Conservation (phyloP, 768 basidiomycete genomes). For the Pleurotus giganteus region DNA sequence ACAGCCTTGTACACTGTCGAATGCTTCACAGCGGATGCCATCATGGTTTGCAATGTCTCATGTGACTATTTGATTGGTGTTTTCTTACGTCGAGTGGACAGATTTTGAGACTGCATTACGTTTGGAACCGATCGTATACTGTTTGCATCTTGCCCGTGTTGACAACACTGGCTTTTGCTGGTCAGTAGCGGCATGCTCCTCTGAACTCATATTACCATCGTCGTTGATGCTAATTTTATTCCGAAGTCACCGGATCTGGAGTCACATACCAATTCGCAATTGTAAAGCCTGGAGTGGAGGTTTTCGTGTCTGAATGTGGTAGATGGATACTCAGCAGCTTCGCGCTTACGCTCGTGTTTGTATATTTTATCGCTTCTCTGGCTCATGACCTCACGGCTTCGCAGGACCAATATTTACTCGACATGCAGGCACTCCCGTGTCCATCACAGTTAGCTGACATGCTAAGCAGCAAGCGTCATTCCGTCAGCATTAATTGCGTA, state of each 20-base stretch:
- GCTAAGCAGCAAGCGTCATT: no score
- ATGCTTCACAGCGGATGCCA: constrained; percentile 12
- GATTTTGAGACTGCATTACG: constrained; percentile 40
- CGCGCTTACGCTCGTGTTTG: constrained; percentile 14
- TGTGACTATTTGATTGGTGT: neutral
- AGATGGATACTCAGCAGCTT: constrained; percentile 16
- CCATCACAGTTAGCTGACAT: neutral
- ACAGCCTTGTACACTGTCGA: constrained; percentile 10
- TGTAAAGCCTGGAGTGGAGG: constrained; percentile 3
- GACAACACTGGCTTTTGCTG: constrained; percentile 6
- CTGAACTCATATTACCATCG: neutral
- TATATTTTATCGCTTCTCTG: neutral
- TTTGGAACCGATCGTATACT: constrained; percentile 8
- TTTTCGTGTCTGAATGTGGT: constrained; percentile 11
- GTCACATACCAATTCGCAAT: constrained; percentile 15
- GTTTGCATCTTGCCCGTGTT: constrained; percentile 13
- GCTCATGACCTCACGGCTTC: no score
- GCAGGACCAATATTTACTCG: neutral
- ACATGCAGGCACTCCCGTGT: neutral
- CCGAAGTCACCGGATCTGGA: constrained; percentile 12
- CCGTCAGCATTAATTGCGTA: neutral
- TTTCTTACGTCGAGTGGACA: constrained; percentile 33
- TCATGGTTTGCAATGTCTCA: constrained; percentile 11
- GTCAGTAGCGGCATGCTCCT: neutral
- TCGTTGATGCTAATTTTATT: no score